Evolutionary conservation across 108 stramenopile species (phyloP).

Genomic region (Cyclotella distinguenda): DNA sequence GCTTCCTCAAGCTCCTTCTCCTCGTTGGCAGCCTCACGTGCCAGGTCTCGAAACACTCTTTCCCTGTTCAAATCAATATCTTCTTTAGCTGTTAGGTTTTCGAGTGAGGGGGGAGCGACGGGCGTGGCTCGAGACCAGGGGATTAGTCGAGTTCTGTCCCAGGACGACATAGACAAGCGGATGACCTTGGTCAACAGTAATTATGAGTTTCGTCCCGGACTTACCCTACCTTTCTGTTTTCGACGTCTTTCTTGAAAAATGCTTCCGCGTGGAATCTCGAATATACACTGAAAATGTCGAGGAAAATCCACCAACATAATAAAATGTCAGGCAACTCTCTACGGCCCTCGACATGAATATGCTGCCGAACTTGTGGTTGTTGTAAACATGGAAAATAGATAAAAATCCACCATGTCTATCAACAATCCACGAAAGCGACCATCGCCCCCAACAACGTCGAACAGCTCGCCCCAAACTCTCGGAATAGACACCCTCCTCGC

Average conservation of each 20-base stretch:
- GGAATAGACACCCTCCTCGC: conserved; percentile 50
- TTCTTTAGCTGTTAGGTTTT: conserved; percentile 41
- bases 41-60: conserved; percentile 60
- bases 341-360: too few relatives aligned
- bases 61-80: conserved; percentile 58
- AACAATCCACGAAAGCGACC: conserved; percentile 2
- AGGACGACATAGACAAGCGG: conserved; percentile 88
- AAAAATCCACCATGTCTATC: neutral
- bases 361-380: too few relatives aligned
- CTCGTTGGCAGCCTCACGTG: conserved; percentile 65
- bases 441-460: neutral
- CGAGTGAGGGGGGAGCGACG: conserved; percentile 27
- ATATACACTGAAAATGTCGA: too few relatives aligned
- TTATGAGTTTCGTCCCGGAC: too few relatives aligned
- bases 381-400: too few relatives aligned
- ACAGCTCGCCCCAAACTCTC: neutral
- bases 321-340: too few relatives aligned
- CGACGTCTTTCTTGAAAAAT: too few relatives aligned
- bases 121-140: conserved; percentile 68
- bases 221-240: too few relatives aligned
- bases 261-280: too few relatives aligned
- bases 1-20: conserved; percentile 18
- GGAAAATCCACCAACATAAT: too few relatives aligned
- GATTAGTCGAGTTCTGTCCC: conserved; percentile 78
- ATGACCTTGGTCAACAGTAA: too few relatives aligned